phyloP scores from a whole-genome alignment of 352 stramenopile species.

The Pythium brassicae region DNA sequence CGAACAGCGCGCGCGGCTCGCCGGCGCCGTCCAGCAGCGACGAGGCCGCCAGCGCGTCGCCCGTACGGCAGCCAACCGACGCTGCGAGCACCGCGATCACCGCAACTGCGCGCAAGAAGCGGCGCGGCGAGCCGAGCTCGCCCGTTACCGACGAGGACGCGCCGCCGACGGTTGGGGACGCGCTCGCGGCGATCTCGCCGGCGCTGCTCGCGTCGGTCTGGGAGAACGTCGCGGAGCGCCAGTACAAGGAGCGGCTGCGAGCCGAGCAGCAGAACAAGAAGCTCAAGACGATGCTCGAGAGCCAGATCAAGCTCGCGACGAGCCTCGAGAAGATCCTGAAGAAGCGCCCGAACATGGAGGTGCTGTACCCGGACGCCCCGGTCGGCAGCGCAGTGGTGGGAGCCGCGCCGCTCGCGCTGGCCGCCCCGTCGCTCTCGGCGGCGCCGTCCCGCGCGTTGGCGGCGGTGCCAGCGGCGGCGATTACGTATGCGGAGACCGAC shows the following conservation, averaged over 20 bases:
- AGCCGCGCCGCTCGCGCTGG: too few species aligned
- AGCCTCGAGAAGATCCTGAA: conserved; percentile 19
- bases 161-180: background rate
- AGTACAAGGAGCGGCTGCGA: conserved; percentile 19
- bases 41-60: conserved; percentile 1
- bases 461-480: too few species aligned
- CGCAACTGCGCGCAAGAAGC: background rate
- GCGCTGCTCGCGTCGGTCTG: conserved; percentile 18
- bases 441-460: too few species aligned
- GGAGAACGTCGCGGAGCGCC: conserved; percentile 23
- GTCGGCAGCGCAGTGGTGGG: too few species aligned
- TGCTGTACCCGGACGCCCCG: conserved; percentile 4
- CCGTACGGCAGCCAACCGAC: background rate
- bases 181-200: conserved; percentile 17
- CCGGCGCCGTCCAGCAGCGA: conserved; percentile 5
- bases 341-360: conserved; percentile 14
- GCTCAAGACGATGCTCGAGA: conserved; percentile 25
- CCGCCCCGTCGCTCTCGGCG: too few species aligned
- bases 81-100: background rate
- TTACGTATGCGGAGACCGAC: conserved; percentile 8
- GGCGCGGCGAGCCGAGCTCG: background rate
- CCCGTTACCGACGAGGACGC: conserved; percentile 4
- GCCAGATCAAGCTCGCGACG: conserved; percentile 21
- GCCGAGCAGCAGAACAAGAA: conserved; percentile 25
- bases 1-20: conserved; percentile 4